Conservation (phyloP, 2,329 filamentous ascomycete species). For the Diaporthe citri region DNA sequence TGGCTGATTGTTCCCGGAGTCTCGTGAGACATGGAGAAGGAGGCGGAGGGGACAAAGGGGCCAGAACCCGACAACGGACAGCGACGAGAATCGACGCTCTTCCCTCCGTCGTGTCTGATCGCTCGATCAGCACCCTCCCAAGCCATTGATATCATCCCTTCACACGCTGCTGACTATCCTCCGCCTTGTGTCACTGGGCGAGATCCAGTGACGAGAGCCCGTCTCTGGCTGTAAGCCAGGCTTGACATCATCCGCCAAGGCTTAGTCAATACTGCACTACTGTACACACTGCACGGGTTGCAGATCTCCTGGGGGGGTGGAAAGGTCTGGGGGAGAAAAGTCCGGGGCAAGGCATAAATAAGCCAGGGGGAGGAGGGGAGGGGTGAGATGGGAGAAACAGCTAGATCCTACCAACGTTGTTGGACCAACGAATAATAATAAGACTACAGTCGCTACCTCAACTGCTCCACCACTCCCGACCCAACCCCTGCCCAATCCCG, state of each 20-base stretch:
- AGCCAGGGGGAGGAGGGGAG: too few relatives aligned
- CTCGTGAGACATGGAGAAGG: not conserved
- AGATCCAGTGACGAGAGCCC: conserved; percentile 9
- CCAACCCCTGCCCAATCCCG: not conserved
- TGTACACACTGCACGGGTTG: not conserved
- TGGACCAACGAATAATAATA: not conserved
- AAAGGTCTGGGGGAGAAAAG: not conserved
- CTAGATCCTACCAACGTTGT: not conserved
- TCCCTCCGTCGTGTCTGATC: not conserved
- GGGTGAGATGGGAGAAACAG: not conserved
- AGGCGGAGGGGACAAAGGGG: not conserved
- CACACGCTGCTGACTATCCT: not conserved
- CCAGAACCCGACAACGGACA: not conserved
- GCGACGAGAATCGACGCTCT: not conserved
- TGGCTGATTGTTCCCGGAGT: not conserved
- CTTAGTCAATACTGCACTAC: not conserved
- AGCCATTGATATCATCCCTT: conserved; percentile 30
- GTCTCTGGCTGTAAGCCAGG: not conserved
- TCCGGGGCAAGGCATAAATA: conserved; percentile 6
- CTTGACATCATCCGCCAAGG: conserved; percentile 32
- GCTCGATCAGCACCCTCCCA: conserved; percentile 20
- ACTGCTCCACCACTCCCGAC: not conserved
- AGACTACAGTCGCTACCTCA: too few relatives aligned
- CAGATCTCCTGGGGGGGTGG: conserved; percentile 10
- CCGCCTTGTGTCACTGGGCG: not conserved